Base-by-base conservation (phyloP, 768 basidiomycete genomes). In the Galerina sulciceps region DNA sequence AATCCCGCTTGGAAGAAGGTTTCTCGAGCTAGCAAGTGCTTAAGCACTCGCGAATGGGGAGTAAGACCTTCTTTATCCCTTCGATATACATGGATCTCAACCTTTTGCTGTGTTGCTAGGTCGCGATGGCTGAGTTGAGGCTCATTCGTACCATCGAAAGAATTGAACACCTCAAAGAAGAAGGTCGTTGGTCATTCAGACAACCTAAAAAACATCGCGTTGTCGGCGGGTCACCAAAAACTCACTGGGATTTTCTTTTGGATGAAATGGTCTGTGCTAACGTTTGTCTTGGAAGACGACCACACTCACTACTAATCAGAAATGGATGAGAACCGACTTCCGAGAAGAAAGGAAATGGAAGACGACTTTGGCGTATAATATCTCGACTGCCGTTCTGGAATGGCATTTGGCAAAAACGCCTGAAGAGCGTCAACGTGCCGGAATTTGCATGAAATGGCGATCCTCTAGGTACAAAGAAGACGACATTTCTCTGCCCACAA, bases 271-370 rank as follows among this genome's bases (percentile, higher is more conserved):
- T 93, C 54, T 65, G 84, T 76, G 22, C 37, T 15, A 36, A 52
- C 23, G 14, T 51, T 40, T 34, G 66, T 40, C 8, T 17, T 44
- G 9, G 15, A 45, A 5, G 31, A 11, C 10, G 13, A 40, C 22
- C 59, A 59, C n/a, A 42, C 40, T 46, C 23, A 62, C 49, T 62
- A 44, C 53, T 26, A 20, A 17, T 0, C 52, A 95, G 96, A 93
- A 90, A 85, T 99, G 97, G 97, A 90, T 99, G 85, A 90, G 93
- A 23, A 85, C 85, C 37, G 97, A 99, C 71, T 98, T 97, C 64
- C 87, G 92, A 17, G 96, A 99, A 73, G 97, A 99, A 69, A 82
- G 92, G 40, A 86, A 83, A 65, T 99, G 95, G 95, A 99, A 99
- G 72, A 75, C 90, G 42, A 88, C 89, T 2, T 69, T 93, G 23